Evolutionary conservation across 257 asterid species (phyloP), one percentile per base, ranked within the genome.

Genomic region (Gentiana straminea): DNA sequence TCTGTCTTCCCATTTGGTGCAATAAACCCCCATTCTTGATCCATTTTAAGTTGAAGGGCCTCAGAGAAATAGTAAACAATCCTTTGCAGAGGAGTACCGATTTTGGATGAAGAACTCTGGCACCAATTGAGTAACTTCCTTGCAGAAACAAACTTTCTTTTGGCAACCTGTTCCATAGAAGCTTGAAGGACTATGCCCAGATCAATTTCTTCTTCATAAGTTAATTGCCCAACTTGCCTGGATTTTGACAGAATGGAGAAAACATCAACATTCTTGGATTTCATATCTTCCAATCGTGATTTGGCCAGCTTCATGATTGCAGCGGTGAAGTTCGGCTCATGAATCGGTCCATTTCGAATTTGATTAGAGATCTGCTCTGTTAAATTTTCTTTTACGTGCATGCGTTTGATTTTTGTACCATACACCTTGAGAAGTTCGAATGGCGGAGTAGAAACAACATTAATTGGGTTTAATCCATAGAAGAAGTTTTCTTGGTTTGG

Each of bases 161-260:
- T 62, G 6, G 73, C 67, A 6, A 82, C 66, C 39, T 70, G 72
- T 65, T 82, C 86, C 7, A 76, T 81, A 9, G 79, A 73, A 2
- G 73, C 77, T 54, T 48, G 49, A 13, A 68, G 65, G 33, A 77
- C 67, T 5, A 84, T 80, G 2, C 67, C 51, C 5, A 79, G 72
- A 32, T 67, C 79, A 60, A 65, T 62, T 39, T 33, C 47, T 41
- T 69, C 79, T 32, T 75, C 68, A 12, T 49, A 44, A 0, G 75
- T 24, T 24, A 24, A 60, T 5, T 57, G 75, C 53, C 70, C 72
- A 48, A 58, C 33, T 41, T 51, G 54, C 34, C 2, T 47, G 49
- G 24, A 41, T 34, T 8, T 1, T 4, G 4, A 32, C 11, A 36
- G 10, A 55, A 8, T n/a, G 52, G 43, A 38, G 32, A 7, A 13